phyloP scores from a whole-genome alignment of 345 rosid species.

The Brassica nigra region DNA sequence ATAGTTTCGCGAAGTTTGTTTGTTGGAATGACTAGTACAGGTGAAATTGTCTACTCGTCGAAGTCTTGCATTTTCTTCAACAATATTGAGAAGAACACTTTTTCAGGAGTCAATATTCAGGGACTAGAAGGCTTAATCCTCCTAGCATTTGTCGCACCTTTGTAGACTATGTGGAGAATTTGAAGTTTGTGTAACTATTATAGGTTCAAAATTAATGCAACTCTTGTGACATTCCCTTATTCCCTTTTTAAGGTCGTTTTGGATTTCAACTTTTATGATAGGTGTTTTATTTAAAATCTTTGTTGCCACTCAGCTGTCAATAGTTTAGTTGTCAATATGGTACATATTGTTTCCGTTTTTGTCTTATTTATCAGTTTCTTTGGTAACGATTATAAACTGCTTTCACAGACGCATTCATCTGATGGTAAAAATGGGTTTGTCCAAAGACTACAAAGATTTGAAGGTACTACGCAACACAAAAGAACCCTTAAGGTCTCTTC shows the following conservation, averaged over 20 bases:
- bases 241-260: not conserved
- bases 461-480: not conserved
- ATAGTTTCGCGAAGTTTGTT: too few relatives aligned
- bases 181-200: not conserved
- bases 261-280: not conserved
- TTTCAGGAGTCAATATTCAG: too few relatives aligned
- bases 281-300: not conserved
- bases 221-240: not conserved
- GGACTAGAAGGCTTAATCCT: too few relatives aligned
- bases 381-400: not conserved
- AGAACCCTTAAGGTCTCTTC: not conserved
- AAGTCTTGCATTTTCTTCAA: too few relatives aligned
- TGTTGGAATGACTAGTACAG: too few relatives aligned
- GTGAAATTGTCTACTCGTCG: too few relatives aligned
- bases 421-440: not conserved
- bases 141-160: too few relatives aligned
- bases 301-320: not conserved
- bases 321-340: not conserved
- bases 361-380: not conserved
- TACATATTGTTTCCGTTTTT: not conserved
- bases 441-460: not conserved
- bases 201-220: not conserved
- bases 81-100: too few relatives aligned
- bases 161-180: too few relatives aligned
- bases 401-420: not conserved